Percentiles rank a stretch among this genome's conserved stretches.
phyloP scores from a whole-genome alignment of 1,139 yeast genomes.

The Suhomyces anneliseae region DNA sequence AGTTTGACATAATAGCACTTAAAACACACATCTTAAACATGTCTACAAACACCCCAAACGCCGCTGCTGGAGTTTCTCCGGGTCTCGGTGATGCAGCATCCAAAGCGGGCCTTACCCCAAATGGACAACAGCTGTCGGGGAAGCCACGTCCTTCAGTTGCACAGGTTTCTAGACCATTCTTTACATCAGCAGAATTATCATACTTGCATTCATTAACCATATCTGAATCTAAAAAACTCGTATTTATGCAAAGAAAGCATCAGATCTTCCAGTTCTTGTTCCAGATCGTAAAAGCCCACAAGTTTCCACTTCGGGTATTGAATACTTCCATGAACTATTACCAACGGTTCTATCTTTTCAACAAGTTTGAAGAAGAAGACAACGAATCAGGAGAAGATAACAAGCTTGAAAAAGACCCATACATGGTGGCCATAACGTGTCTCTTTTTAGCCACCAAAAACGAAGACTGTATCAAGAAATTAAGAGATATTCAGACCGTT shows the following conservation, averaged over 20 bases:
- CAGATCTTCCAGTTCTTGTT: constrained; percentile 56
- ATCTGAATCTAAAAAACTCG: constrained; percentile 45
- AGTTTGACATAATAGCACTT: not conserved
- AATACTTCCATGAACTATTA: constrained; percentile 71
- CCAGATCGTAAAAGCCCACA: constrained; percentile 52
- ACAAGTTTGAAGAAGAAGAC: constrained; percentile 47
- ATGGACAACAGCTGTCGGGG: constrained; percentile 1
- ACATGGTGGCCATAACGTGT: constrained; percentile 68
- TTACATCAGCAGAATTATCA: constrained; percentile 57
- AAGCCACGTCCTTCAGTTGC: constrained; percentile 9
- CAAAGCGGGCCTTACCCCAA: constrained; percentile 4
- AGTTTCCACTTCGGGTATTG: constrained; percentile 65
- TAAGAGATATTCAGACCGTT: constrained; percentile 55
- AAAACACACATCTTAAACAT: not conserved
- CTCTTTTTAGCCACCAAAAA: constrained; percentile 79
- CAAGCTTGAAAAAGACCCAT: constrained; percentile 35
- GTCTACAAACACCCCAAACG: constrained; percentile 6
- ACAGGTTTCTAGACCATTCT: constrained; percentile 65
- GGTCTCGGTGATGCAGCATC: not conserved
- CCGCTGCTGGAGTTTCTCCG: constrained; percentile 5
- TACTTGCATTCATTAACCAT: constrained; percentile 54
- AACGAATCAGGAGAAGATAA: constrained; percentile 12
- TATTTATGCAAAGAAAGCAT: constrained; percentile 52
- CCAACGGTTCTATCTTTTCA: constrained; percentile 69
- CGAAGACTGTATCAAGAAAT: constrained; percentile 85